Base-by-base conservation (phyloP, 805 yeast genomes). In the Groenewaldozyma tartarivorans region DNA sequence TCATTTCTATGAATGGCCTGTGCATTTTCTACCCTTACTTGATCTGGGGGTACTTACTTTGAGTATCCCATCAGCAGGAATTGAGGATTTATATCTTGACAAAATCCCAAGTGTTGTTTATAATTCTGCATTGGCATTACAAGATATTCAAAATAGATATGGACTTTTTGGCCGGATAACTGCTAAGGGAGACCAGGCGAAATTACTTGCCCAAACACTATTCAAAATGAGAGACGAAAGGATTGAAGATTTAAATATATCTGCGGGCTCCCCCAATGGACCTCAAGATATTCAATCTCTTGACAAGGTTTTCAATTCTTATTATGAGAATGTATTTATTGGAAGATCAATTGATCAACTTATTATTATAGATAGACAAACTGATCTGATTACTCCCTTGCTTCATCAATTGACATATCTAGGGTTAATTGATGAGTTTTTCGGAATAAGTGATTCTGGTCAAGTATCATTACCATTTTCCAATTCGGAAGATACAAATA, bases 381-480 rank as follows among this genome's bases (percentile, higher is more conserved):
- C 79, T 21, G 98, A 90, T 60, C 69, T 74, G 33, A 58, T 82
- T 3, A 75, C 94, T 1, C 79, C 86, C 1, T 52, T 85, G 7
- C 61, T 86, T 41, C 75, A 78, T 20, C 96, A 88, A 52, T 61
- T 88, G 50, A 82, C 86, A 2, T 90, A 88, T 56, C 67, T 74
- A 15, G 98, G 97, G 0, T 64, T 92, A 13, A 64, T 87, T 17
- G 88, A 83, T 56, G 96, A 88, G 50, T 56, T 76, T 9, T 68
- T 76, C 48, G 75, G 72, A 3, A 62, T 79, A 4, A 41, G 56
- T 1, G 54, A 52, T 27, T 49, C 59, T 3, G 58, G 62, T 20
- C 62, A 63, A 30, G 52, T 57, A 1, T 61, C 43, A n/a, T 41
- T 60, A 4, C 64, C 64, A 1, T 42, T 49, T 11, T 15, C 33